phyloP scores from a whole-genome alignment of 2,329 filamentous ascomycete species.

The Hymenoscyphus albidus region DNA sequence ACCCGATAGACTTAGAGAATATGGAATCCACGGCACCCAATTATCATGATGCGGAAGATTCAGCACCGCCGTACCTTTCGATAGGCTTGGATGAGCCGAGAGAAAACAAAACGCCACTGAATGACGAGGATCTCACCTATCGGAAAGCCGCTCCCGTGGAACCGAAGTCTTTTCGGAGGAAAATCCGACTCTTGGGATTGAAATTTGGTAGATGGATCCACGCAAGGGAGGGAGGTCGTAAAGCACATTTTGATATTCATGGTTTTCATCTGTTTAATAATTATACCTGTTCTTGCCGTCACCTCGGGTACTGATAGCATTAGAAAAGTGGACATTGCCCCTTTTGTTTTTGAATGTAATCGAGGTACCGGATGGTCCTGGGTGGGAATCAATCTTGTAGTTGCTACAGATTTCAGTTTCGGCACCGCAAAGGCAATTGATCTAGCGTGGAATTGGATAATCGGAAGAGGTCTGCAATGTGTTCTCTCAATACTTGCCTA shows the following conservation, averaged over 20 bases:
- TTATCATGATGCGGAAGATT: not conserved
- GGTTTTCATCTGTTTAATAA: conserved; percentile 8
- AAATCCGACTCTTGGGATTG: conserved; percentile 6
- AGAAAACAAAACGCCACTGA: not conserved
- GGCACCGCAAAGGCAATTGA: conserved; percentile 19
- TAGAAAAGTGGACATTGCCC: not conserved
- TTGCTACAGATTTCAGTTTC: conserved; percentile 12
- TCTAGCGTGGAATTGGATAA: conserved; percentile 19
- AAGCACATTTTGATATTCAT: conserved; percentile 11
- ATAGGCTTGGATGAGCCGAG: not conserved
- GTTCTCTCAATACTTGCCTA: conserved; percentile 16
- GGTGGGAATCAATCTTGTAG: conserved; percentile 16
- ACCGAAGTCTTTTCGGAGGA: not conserved
- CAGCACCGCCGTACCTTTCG: not conserved
- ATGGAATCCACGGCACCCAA: not conserved
- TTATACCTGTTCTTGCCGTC: not conserved
- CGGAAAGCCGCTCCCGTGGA: not conserved
- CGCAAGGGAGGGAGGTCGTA: conserved; percentile 7
- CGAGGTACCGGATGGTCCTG: conserved; percentile 9
- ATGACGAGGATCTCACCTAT: not conserved
- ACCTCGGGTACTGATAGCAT: not conserved
- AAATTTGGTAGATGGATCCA: conserved; percentile 12
- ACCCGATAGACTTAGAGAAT: not conserved
- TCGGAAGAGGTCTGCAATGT: conserved; percentile 18
- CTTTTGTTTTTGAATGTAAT: conserved; percentile 12